phyloP scores from a whole-genome alignment of 495 filamentous ascomycete genomes.

The Penicillium coprophilum region DNA sequence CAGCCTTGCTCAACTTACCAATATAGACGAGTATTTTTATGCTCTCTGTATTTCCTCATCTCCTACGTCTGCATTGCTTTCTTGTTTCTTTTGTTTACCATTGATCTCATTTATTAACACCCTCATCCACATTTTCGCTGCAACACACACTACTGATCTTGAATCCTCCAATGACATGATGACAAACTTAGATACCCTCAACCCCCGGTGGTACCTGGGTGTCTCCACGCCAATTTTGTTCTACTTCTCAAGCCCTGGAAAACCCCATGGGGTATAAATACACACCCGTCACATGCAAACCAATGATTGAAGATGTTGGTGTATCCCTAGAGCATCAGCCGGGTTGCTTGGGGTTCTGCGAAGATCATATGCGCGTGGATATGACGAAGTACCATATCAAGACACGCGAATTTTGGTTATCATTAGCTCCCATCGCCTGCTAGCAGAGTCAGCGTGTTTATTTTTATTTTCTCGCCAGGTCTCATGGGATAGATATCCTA shows the following conservation, averaged over 20 bases:
- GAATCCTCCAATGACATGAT: not conserved
- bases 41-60: not conserved
- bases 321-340: not conserved
- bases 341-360: too few relatives aligned
- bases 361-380: not conserved
- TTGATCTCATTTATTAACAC: not conserved
- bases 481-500: too few relatives aligned
- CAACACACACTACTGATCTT: not conserved
- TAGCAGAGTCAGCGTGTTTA: too few relatives aligned
- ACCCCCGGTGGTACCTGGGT: not conserved
- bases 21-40: not conserved
- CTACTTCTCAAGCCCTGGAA: not conserved
- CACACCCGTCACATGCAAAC: not conserved
- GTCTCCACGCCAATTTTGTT: not conserved
- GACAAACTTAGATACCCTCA: not conserved
- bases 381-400: not conserved
- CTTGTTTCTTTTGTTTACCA: not conserved
- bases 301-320: not conserved
- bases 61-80: not conserved
- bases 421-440: too few relatives aligned
- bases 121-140: not conserved
- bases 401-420: not conserved
- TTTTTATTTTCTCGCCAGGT: too few relatives aligned
- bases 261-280: too few relatives aligned
- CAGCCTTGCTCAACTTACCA: not conserved